Percentiles rank a stretch among this genome's conserved stretches.
These are phyloP conservation scores for Corymbia calophylla DNA, from an alignment of 441 rosid genomes.

Conservation along the genomic window DNA sequence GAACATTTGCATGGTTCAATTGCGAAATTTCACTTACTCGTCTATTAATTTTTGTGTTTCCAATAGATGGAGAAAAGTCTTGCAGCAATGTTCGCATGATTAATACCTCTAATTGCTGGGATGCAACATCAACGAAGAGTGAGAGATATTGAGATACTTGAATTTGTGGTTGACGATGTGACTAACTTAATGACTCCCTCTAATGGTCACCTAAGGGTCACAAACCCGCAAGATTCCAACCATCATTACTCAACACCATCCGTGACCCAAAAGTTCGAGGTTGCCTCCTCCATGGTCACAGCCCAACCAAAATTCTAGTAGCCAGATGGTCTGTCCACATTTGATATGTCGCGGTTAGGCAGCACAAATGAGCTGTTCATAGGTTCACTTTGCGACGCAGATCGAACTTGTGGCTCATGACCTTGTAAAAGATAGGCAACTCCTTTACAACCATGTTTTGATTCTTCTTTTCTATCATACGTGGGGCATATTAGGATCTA, in stretches of 20 bases:
- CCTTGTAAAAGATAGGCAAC: neutral
- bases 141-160: neutral
- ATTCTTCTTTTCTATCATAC: too few species aligned
- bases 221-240: neutral
- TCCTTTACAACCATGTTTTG: neutral
- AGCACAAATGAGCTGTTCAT: fast-evolving
- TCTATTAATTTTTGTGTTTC: too few species aligned
- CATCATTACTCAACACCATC: neutral
- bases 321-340: neutral
- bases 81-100: too few species aligned
- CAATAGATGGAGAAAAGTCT: too few species aligned
- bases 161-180: neutral
- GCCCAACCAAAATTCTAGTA: neutral
- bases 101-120: neutral
- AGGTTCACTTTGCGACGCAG: neutral
- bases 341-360: neutral
- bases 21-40: too few species aligned
- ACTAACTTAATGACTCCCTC: neutral
- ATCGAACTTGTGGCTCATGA: neutral
- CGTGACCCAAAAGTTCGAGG: neutral
- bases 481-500: too few species aligned
- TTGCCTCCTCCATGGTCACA: too few species aligned
- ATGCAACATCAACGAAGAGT: neutral
- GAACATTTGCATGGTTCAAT: too few species aligned
- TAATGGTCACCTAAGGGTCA: neutral